Conservation (phyloP, 2,329 filamentous ascomycete genomes). For the Fusarium pilosicola region DNA sequence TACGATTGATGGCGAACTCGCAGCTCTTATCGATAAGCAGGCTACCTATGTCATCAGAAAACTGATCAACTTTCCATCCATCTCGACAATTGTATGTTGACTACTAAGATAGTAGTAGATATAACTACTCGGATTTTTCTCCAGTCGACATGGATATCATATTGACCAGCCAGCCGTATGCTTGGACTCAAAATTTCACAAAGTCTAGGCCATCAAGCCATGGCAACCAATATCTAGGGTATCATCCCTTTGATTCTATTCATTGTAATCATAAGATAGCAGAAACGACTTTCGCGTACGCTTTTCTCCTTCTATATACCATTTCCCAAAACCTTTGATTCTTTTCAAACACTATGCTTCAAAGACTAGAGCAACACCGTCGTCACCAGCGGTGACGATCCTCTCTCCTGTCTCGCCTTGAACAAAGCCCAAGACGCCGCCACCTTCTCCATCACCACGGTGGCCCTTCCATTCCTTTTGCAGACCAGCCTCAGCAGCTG, state of each 20-base stretch:
- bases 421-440: slow-evolving; percentile 90
- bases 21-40: slow-evolving; percentile 52
- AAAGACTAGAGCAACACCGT: slow-evolving; percentile 76
- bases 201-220: background rate
- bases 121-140: background rate
- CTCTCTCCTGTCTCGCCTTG: slow-evolving; percentile 79
- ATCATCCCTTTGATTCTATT: slow-evolving; percentile 40
- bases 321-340: slow-evolving; percentile 13
- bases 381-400: slow-evolving; percentile 91
- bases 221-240: slow-evolving; percentile 28
- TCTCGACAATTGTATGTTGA: background rate
- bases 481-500: slow-evolving; percentile 69
- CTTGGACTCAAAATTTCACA: background rate
- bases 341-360: slow-evolving; percentile 54
- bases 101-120: background rate
- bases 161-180: background rate
- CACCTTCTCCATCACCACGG: slow-evolving; percentile 82
- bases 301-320: slow-evolving; percentile 21
- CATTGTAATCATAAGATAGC: slow-evolving; percentile 40
- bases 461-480: slow-evolving; percentile 93
- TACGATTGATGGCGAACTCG: background rate
- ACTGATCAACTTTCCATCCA: background rate
- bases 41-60: slow-evolving; percentile 8
- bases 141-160: background rate
- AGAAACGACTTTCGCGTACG: slow-evolving; percentile 30